Evolutionary conservation across 495 filamentous ascomycete genomes (phyloP).

Genomic region (Penicillium daleae): DNA sequence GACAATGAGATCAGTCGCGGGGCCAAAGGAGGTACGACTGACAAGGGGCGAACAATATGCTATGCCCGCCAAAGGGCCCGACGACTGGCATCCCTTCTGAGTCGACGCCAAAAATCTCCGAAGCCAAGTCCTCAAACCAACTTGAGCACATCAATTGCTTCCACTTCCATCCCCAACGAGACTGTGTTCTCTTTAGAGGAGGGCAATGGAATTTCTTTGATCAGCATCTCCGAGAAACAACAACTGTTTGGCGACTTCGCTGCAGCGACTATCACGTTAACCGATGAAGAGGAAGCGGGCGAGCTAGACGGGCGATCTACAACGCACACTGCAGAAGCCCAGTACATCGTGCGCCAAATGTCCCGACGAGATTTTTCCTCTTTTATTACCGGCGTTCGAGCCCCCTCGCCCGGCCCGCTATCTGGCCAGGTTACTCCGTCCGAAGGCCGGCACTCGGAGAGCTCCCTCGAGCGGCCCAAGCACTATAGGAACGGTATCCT

Average conservation of each 20-base stretch:
- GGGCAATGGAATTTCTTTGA: conserved; percentile 47
- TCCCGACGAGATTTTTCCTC: conserved; percentile 39
- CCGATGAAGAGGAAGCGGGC: conserved; percentile 41
- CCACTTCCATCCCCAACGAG: conserved; percentile 39
- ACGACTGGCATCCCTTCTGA: conserved; percentile 40
- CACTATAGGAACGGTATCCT: conserved; percentile 79
- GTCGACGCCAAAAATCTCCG: conserved; percentile 40
- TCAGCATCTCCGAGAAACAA: conserved; percentile 43
- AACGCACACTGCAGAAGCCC: conserved; percentile 38
- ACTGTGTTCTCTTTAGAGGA: conserved; percentile 34
- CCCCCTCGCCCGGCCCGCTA: conserved; percentile 44
- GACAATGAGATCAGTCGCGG: conserved; percentile 37
- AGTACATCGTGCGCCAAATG: conserved; percentile 45
- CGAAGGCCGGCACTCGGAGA: conserved; percentile 62
- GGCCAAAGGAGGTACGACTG: conserved; percentile 21
- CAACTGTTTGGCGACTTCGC: conserved; percentile 29
- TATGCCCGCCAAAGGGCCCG: conserved; percentile 41
- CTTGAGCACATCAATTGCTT: conserved; percentile 37
- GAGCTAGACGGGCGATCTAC: conserved; percentile 36
- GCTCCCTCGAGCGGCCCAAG: conserved; percentile 68
- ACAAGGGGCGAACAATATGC: conserved; percentile 44
- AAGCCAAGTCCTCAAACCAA: conserved; percentile 34
- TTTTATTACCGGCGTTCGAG: conserved; percentile 42
- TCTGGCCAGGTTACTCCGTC: conserved; percentile 65
- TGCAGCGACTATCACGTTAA: conserved; percentile 7